Evolutionary conservation across 306 rosid genomes (phyloP), one percentile per base, ranked within the genome.

Genomic region (Aeschynomene evenia): DNA sequence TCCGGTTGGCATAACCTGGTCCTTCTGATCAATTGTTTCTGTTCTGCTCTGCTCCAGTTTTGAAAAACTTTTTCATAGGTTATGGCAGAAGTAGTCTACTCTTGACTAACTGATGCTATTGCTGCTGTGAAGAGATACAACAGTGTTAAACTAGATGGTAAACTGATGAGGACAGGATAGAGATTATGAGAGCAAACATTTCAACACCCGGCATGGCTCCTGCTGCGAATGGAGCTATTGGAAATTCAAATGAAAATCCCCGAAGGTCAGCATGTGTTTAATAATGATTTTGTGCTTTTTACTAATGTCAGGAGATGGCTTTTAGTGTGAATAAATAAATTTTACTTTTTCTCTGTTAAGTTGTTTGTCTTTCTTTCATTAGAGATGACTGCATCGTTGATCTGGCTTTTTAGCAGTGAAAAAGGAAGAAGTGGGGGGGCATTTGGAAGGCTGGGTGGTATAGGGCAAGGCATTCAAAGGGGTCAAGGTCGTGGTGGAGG

Each of bases 121-220:
- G 91, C 99, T 13, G 97, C 99, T 43, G 93, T 94, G 6, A 91
- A 91, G 85, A 87, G 93, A 80, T 94, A 94, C 84, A 85, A 91
- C 80, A 85, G 88, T 60, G 99, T 94, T 68, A 94, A 88, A 74
- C 91, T 91, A 31, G 99, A 91, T 45, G 97, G 99, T 51, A 94
- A 94, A 63, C 96, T 85, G 3, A 94, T 91, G 97, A 94, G 88
- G 92, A 85, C 96, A 94, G 88, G 92, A 85, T 88, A 75, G 96
- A 91, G 95, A 84, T 94, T 9, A 95, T 88, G 24, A 96, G 97
- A 68, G 83, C 97, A 40, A 94, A 91, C 80, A 75, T 91, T 72
- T 53, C 87, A 1, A 85, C 89, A 1, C 86, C 89, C 74, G 84
- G 68, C 42, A 63, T 67, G 1, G 82, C 82, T 48, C 90, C 87